phyloP scores from a whole-genome alignment of 139 green algal genomes.

The Tetraselmis chui region DNA sequence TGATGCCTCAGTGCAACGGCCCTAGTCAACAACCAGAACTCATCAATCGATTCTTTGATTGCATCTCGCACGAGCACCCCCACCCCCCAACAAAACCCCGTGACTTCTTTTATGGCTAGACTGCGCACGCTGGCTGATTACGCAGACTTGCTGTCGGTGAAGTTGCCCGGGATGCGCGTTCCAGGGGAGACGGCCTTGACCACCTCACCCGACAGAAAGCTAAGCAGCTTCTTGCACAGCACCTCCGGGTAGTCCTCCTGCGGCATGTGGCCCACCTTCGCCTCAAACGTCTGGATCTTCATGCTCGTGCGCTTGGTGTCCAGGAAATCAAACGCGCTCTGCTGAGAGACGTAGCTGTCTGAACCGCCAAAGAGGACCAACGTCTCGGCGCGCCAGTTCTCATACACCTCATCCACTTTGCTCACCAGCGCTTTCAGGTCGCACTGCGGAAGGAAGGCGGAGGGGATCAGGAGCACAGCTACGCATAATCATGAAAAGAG shows the following conservation, averaged over 20 bases:
- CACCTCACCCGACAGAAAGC: conserved; percentile 30
- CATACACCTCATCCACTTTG: conserved; percentile 52
- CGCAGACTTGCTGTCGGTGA: too few relatives aligned
- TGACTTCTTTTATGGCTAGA: too few relatives aligned
- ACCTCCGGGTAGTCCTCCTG: conserved; percentile 57
- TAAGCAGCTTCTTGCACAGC: conserved; percentile 23
- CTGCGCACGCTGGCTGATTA: too few relatives aligned
- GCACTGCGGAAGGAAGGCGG: conserved; percentile 9
- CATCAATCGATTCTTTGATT: too few relatives aligned
- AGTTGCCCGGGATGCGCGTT: too few relatives aligned
- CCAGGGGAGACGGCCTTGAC: neutral
- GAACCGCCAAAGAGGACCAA: conserved; percentile 53
- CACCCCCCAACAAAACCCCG: too few relatives aligned
- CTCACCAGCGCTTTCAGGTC: conserved; percentile 40
- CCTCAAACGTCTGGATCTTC: conserved; percentile 28
- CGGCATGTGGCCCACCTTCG: conserved; percentile 36
- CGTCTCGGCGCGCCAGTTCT: conserved; percentile 45
- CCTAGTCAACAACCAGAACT: too few relatives aligned
- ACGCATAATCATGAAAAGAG: too few relatives aligned
- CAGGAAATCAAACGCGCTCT: conserved; percentile 38
- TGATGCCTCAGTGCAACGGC: too few relatives aligned
- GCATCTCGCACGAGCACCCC: too few relatives aligned
- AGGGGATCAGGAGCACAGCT: neutral
- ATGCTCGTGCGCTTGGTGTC: conserved; percentile 53
- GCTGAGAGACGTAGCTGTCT: conserved; percentile 57